Base-by-base conservation (phyloP, 768 basidiomycete genomes). In the Amanita rubescens region DNA sequence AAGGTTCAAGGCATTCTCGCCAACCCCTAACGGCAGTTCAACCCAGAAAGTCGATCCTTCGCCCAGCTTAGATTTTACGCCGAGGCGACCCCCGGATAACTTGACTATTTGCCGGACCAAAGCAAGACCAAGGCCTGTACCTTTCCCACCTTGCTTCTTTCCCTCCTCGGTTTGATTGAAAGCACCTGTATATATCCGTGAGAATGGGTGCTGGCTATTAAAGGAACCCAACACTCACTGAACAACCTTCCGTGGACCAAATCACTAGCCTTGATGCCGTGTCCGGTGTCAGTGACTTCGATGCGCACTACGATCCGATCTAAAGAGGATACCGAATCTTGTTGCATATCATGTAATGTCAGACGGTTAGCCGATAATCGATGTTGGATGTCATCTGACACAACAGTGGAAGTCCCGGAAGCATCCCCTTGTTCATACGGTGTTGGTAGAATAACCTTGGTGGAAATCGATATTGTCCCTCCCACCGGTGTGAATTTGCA, bases 11-110 rank as follows among this genome's bases (percentile, higher is more conserved):
- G 67, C 76, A 70, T 79, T 81, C 33, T 67, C 68, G n/a, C 87
- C 85, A 24, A 90, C 80, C 4, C 85, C 86, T n/a, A 90, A 69
- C 5, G 86, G 85, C 33, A 90, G 66, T 65, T 90, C 89, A 8
- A 90, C 85, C 92, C 91, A 94, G 71, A 94, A 94, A 34, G 85
- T 90, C 33, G 85, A 89, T 14, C 93, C 93, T 59, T 79, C 72
- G 7, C 79, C 77, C 1, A 79, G 69, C 64, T 82, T 80, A 15
- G 79, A 81, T 56, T 68, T 70, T n/a, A 85, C 76, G n/a, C 84
- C 88, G 25, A 90, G 69, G 47, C 88, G 76, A 17, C 89, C 89
- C 38, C 84, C 82, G 47, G 78, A 82, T 37, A 88, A 68, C 60
- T 82, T 85, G 59, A 91, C 85, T 41, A 91, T 90, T 58, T 86